These are phyloP conservation scores for Fraxinus americana DNA, from an alignment of 257 asterid species.

Conservation along the genomic window DNA sequence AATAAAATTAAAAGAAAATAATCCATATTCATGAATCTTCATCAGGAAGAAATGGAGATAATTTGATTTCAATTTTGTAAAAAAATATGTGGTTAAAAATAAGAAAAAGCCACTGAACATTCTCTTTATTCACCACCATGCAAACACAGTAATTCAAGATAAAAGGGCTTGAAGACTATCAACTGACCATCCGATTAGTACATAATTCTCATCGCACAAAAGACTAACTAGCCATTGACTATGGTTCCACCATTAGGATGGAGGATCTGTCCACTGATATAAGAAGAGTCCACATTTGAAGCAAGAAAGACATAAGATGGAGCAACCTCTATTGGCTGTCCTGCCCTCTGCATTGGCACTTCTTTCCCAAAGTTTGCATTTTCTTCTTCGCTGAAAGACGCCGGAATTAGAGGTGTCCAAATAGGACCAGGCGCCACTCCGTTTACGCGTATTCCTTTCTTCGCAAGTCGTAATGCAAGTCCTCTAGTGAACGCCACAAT, in stretches of 20 bases:
- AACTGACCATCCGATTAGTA: neutral
- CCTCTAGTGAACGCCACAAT: conserved; percentile 72
- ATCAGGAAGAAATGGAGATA: no score
- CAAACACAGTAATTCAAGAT: neutral
- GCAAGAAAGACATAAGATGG: conserved; percentile 75
- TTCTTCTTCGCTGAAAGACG: conserved; percentile 58
- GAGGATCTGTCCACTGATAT: conserved; percentile 66
- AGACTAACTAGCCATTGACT: conserved; percentile 39
- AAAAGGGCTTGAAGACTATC: no score
- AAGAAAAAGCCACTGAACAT: no score
- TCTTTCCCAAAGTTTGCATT: conserved; percentile 47
- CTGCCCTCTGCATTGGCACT: conserved; percentile 81
- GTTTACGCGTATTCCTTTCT: conserved; percentile 64
- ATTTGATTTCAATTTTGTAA: no score
- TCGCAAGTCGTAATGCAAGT: conserved; percentile 54
- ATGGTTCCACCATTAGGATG: conserved; percentile 80
- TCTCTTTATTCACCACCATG: no score
- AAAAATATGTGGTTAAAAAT: no score
- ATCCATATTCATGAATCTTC: no score
- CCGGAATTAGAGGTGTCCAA: conserved; percentile 78
- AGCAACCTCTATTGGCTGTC: conserved; percentile 76
- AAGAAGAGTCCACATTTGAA: conserved; percentile 57
- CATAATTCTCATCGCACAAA: no score
- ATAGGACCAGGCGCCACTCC: conserved; percentile 84
- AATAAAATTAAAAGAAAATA: no score